Conservation (phyloP, 768 basidiomycete species). For the Pulveroboletus sp. region DNA sequence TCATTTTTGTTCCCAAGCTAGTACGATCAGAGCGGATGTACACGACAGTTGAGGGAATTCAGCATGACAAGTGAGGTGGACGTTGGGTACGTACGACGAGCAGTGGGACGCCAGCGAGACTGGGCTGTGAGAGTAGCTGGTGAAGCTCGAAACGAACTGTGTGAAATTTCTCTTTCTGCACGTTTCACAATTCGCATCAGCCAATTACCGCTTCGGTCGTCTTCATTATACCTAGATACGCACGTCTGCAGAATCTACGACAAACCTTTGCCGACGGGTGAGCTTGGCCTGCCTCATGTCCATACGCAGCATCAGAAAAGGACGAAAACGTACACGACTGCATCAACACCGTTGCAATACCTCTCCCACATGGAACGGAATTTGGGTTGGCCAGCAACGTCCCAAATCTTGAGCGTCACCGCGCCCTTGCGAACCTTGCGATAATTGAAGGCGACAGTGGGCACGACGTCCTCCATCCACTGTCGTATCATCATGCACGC, state of each 20-base stretch:
- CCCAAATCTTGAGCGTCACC: constrained; percentile 91
- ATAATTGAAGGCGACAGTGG: constrained; percentile 91
- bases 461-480: constrained; percentile 97
- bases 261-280: constrained; percentile 53
- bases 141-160: constrained; percentile 82
- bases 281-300: constrained; percentile 4
- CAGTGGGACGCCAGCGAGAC: constrained; percentile 66
- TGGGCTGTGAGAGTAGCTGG: constrained; percentile 63
- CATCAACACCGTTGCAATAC: constrained; percentile 90
- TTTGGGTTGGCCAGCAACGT: constrained; percentile 91
- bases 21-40: background rate
- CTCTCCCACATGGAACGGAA: constrained; percentile 96
- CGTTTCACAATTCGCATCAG: constrained; percentile 1
- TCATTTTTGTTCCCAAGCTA: constrained; percentile 95
- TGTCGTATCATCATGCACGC: constrained; percentile 27
- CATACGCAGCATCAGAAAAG: too few relatives aligned
- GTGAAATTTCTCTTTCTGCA: constrained; percentile 74
- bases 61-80: background rate
- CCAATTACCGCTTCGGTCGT: background rate
- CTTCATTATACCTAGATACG: constrained; percentile 25
- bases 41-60: background rate
- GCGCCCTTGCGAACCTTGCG: constrained; percentile 86
- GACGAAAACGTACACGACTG: constrained; percentile 65
- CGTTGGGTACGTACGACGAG: constrained; percentile 59
- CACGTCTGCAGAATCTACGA: constrained; percentile 90